Evolutionary conservation across 495 filamentous ascomycete genomes (phyloP).

Genomic region (Podospora anserina): DNA sequence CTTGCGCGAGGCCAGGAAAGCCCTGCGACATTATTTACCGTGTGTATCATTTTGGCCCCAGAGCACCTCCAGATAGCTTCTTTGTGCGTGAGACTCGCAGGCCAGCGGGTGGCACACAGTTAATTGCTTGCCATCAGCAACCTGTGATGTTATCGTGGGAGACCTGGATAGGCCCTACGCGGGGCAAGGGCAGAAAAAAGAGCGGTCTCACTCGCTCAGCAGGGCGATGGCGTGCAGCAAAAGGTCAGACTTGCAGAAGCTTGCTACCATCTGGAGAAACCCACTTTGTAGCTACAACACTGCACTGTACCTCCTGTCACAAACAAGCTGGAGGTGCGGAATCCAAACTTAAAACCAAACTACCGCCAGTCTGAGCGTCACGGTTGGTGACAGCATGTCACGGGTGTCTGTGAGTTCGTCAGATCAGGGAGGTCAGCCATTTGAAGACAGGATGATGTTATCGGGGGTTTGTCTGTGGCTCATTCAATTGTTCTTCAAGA

Average conservation of each 20-base stretch:
- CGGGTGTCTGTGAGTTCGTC: neutral
- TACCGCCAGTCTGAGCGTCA: neutral
- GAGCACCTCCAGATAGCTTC: neutral
- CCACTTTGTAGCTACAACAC: constrained; percentile 4
- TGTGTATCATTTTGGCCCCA: neutral
- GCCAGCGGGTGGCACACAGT: neutral
- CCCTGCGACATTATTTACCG: constrained; percentile 3
- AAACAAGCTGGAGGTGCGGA: constrained; percentile 4
- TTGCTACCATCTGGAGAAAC: constrained; percentile 10
- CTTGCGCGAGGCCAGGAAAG: constrained; percentile 7
- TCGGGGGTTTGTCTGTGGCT: neutral
- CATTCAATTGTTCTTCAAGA: neutral
- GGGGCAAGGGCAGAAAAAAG: neutral
- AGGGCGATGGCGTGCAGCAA: constrained; percentile 18
- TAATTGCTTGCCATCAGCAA: neutral
- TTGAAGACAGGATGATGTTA: neutral
- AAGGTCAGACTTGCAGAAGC: constrained; percentile 18
- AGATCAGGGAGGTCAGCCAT: neutral
- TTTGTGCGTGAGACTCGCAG: neutral
- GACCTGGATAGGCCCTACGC: neutral
- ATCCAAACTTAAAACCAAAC: neutral
- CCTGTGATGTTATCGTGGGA: neutral
- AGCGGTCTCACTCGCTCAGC: neutral
- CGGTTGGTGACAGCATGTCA: neutral
- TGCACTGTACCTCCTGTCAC: constrained; percentile 4